Evolutionary conservation across 163 green algal genomes (phyloP), one percentile per base, ranked within the genome.

Genomic region (Chlorella variabilis): DNA sequence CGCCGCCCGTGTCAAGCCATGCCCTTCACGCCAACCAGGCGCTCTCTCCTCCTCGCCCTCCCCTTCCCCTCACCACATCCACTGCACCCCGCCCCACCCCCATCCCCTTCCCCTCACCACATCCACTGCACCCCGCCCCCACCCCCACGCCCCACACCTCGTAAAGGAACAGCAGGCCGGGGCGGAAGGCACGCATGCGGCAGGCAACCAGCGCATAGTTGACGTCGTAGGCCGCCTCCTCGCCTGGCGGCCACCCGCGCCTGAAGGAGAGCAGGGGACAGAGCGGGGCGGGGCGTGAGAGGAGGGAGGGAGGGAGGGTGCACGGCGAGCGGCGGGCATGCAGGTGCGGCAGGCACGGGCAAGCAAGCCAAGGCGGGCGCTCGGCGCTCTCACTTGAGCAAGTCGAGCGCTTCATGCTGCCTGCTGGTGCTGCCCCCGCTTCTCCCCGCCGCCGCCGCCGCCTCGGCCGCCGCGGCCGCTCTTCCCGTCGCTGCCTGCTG

Each of bases 151-250:
- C 27, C 25, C 41, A 3, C 31, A 56, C 77, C 77, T 98, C 95
- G 75, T 98, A 98, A 68, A 99, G 89, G 68, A 98, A 95, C 27
- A 98, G 78, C 56, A 94, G 89, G 15, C 93, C 93, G 0, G 82
- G 56, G 9, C 51, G 66, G 88, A 96, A 99, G 45, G 45, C 80
- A 23, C 74, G 85, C 66, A 80, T 45, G 70, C 96, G 90, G 89
- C 96, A 99, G 42, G 96, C 90, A 68, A 98, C 89, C 54, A 99
- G 85, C 39, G 93, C 94, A 33, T 95, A 88, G 69, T 98, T 90
- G 2, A 91, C 81, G 70, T 98, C 92, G 78, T 98, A 99, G 27
- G 77, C 75, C 21, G 94, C 84, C 41, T 91, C 81, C 39, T 82
- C 61, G 17, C 91, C 84, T 0, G 86, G 73, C 21, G 92, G 91